These are phyloP conservation scores for Aspergillus ochraceus DNA, from an alignment of 2,329 filamentous ascomycete species.

Conservation along the genomic window DNA sequence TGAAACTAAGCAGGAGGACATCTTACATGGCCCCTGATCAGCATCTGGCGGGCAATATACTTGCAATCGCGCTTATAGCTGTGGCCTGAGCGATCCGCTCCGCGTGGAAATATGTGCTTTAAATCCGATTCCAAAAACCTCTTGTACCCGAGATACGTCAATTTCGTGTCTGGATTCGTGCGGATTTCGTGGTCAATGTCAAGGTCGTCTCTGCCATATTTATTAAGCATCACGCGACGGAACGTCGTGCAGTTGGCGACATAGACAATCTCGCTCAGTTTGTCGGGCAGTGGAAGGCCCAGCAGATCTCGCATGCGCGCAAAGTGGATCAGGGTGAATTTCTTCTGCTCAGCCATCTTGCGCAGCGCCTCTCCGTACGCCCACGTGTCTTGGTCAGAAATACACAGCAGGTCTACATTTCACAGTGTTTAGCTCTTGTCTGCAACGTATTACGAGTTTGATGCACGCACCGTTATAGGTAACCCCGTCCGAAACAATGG, in stretches of 20 bases:
- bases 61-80: background rate
- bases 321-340: conserved; percentile 35
- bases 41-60: background rate
- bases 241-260: background rate
- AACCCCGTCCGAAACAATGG: conserved; percentile 47
- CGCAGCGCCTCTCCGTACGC: conserved; percentile 40
- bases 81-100: background rate
- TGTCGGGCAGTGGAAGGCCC: too few species aligned
- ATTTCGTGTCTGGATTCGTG: background rate
- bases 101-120: background rate
- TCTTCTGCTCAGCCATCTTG: conserved; percentile 34
- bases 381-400: conserved; percentile 45
- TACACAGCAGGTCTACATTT: conserved; percentile 42
- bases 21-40: background rate
- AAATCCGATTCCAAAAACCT: background rate
- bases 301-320: background rate
- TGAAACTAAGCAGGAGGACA: background rate
- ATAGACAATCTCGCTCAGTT: background rate
- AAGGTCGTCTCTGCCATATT: background rate
- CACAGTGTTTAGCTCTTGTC: background rate
- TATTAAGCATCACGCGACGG: background rate
- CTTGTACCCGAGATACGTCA: background rate
- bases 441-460: background rate
- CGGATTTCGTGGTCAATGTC: background rate
- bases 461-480: conserved; percentile 37